Conservation (phyloP, 345 rosid genomes). For the Boechera divaricarpa region DNA sequence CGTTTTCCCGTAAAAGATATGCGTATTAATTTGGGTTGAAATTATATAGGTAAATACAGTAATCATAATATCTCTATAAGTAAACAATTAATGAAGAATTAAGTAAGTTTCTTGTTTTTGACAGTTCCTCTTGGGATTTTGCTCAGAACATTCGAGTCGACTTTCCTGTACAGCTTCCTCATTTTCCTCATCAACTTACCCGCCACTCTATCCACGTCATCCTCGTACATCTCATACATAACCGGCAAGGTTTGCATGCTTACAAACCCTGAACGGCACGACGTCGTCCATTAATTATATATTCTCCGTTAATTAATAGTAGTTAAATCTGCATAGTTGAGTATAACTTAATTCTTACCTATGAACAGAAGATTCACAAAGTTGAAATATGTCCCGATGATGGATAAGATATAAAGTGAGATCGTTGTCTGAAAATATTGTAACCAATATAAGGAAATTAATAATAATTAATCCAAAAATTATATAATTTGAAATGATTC, state of each 20-base stretch:
- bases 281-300: background rate
- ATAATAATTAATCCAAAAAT: background rate
- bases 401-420: slow-evolving; percentile 64
- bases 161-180: slow-evolving; percentile 53
- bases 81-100: slow-evolving; percentile 16
- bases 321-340: background rate
- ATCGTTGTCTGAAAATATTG: slow-evolving; percentile 50
- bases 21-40: background rate
- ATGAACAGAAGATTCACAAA: slow-evolving; percentile 76
- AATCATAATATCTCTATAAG: background rate
- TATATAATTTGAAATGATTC: slow-evolving; percentile 4
- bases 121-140: slow-evolving; percentile 84
- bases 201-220: slow-evolving; percentile 61
- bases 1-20: background rate
- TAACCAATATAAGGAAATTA: background rate
- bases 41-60: background rate
- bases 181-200: slow-evolving; percentile 43
- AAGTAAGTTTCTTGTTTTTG: slow-evolving; percentile 60
- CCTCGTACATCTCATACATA: slow-evolving; percentile 65
- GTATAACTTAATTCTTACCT: slow-evolving; percentile 53
- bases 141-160: slow-evolving; percentile 66
- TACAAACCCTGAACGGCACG: slow-evolving; percentile 51
- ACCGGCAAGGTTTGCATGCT: slow-evolving; percentile 68
- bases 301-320: background rate
- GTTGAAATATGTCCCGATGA: slow-evolving; percentile 74